phyloP scores from a whole-genome alignment of 2,329 filamentous ascomycete genomes.

The Aspergillaceae sp. region DNA sequence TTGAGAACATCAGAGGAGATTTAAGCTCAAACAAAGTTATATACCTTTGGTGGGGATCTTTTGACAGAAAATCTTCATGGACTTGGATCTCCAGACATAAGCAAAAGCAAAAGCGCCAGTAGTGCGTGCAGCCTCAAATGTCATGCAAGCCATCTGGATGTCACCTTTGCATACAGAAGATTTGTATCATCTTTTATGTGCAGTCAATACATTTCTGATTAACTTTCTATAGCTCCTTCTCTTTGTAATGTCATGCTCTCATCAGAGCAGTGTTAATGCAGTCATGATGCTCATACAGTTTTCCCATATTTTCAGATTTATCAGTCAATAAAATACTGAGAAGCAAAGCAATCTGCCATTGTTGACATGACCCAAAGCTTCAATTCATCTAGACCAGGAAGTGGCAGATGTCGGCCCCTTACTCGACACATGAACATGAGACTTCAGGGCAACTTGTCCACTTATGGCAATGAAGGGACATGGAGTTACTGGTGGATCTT shows the following conservation, averaged over 20 bases:
- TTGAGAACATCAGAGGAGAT: conserved; percentile 36
- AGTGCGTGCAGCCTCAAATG: conserved; percentile 36
- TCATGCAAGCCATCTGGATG: conserved; percentile 19
- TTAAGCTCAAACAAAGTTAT: conserved; percentile 46
- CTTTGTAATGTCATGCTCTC: conserved; percentile 25
- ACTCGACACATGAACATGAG: no score
- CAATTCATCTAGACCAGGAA: no score
- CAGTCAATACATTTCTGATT: conserved; percentile 31
- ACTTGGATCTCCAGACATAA: conserved; percentile 37
- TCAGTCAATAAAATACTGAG: conserved; percentile 35
- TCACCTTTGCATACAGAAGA: conserved; percentile 22
- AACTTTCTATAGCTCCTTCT: conserved; percentile 29
- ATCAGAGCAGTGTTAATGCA: conserved; percentile 29
- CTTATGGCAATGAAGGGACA: no score
- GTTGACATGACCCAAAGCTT: no score
- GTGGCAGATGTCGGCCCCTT: no score
- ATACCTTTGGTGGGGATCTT: background rate
- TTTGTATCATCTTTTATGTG: conserved; percentile 23
- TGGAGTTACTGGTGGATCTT: no score
- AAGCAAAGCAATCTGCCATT: conserved; percentile 42
- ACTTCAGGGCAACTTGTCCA: no score
- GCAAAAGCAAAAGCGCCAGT: conserved; percentile 27
- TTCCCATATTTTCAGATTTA: conserved; percentile 14
- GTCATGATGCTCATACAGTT: conserved; percentile 15
- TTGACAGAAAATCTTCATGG: conserved; percentile 46